phyloP scores from a whole-genome alignment of 371 early-diverging fungal species.

The Mortierella sp. region DNA sequence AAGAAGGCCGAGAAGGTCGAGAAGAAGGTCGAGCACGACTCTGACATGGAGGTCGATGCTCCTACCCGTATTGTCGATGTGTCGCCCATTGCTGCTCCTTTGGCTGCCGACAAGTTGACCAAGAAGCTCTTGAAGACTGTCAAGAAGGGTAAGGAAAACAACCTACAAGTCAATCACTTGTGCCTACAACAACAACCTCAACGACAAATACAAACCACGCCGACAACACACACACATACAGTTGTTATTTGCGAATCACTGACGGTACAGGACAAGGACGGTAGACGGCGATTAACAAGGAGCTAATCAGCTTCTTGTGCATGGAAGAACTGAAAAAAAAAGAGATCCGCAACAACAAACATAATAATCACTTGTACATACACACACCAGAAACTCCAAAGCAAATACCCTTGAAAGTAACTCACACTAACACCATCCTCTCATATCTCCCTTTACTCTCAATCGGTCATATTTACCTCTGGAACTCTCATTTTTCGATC shows the following conservation, averaged over 20 bases:
- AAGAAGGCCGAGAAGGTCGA: conserved; percentile 62
- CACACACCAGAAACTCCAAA: neutral
- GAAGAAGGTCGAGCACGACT: conserved; percentile 42
- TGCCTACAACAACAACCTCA: neutral
- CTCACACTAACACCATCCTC: neutral
- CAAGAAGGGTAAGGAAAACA: conserved; percentile 83
- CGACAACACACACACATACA: neutral
- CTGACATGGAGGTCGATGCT: conserved; percentile 60
- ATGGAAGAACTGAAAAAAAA: neutral
- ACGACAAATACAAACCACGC: neutral
- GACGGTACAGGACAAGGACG: neutral
- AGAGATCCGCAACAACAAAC: conserved; percentile 7
- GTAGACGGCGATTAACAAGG: neutral
- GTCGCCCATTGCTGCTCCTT: conserved; percentile 94
- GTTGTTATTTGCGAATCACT: neutral
- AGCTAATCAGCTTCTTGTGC: neutral
- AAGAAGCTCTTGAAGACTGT: conserved; percentile 94
- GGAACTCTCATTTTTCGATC: neutral
- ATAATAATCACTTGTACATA: neutral
- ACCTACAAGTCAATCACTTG: neutral
- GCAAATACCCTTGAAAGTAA: neutral
- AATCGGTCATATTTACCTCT: neutral
- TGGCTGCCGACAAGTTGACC: conserved; percentile 92
- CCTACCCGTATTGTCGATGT: conserved; percentile 54
- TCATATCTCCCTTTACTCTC: neutral